Conservation (phyloP, 441 rosid genomes). For the Aquilaria agallochum region DNA sequence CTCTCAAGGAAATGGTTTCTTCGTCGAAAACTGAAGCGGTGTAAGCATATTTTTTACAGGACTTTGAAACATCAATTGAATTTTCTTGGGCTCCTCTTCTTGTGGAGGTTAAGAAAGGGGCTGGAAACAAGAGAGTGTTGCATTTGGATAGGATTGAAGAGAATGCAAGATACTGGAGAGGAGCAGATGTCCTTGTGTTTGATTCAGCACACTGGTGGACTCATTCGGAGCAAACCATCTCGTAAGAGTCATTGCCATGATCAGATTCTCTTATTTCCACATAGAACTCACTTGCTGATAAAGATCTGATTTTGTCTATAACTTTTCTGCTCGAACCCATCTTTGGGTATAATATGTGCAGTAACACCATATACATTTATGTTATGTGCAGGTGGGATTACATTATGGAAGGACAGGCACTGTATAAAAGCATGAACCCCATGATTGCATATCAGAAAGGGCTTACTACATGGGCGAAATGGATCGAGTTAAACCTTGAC, state of each 20-base stretch:
- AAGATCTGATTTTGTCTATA: not conserved
- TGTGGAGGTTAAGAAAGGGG: slow-evolving; percentile 66
- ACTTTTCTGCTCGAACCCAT: not conserved
- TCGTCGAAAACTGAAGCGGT: not conserved
- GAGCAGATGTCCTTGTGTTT: slow-evolving; percentile 78
- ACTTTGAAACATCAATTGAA: slow-evolving; percentile 71
- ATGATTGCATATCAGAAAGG: slow-evolving; percentile 87
- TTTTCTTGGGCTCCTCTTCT: slow-evolving; percentile 93
- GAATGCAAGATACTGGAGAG: slow-evolving; percentile 88
- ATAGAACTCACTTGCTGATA: not conserved
- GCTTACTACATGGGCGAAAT: slow-evolving; percentile 87
- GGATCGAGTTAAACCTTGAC: slow-evolving; percentile 82
- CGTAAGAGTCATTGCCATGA: slow-evolving; percentile 44
- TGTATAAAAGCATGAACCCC: slow-evolving; percentile 61
- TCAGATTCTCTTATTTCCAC: not conserved
- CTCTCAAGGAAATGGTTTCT: no score
- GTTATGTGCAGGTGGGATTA: slow-evolving; percentile 79
- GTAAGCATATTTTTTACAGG: slow-evolving; percentile 32
- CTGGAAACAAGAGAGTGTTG: slow-evolving; percentile 52
- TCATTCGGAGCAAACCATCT: slow-evolving; percentile 67
- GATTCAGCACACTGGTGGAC: slow-evolving; percentile 99
- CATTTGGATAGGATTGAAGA: slow-evolving; percentile 87
- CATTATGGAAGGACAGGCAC: slow-evolving; percentile 63
- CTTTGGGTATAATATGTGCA: no score
- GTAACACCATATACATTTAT: no score